These are phyloP conservation scores for Penicillium psychrofluorescens DNA, from an alignment of 495 filamentous ascomycete genomes.

Conservation along the genomic window DNA sequence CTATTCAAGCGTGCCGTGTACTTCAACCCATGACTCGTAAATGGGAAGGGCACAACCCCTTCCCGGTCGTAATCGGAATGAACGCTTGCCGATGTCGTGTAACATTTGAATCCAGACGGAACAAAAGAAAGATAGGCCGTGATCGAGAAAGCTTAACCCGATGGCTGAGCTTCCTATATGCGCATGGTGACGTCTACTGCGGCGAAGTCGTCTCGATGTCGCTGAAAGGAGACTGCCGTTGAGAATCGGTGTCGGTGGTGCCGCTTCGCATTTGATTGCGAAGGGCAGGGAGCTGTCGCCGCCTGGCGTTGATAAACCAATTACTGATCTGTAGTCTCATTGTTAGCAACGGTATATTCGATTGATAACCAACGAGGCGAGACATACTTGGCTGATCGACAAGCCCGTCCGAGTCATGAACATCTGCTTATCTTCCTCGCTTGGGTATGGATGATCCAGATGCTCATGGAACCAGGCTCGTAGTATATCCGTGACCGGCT, in stretches of 20 bases:
- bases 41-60: constrained; percentile 1
- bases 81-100: constrained; percentile 18
- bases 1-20: constrained; percentile 17
- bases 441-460: constrained; percentile 77
- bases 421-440: constrained; percentile 82
- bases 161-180: not conserved
- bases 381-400: constrained; percentile 66
- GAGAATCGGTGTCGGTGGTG: constrained; percentile 24
- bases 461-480: constrained; percentile 75
- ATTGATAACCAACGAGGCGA: no score
- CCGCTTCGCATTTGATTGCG: constrained; percentile 46
- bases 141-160: constrained; percentile 1
- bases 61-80: constrained; percentile 17
- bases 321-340: constrained; percentile 64
- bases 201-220: constrained; percentile 33
- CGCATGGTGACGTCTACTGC: constrained; percentile 5
- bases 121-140: constrained; percentile 12
- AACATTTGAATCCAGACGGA: constrained; percentile 5
- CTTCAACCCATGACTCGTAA: constrained; percentile 19
- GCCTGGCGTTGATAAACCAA: constrained; percentile 91
- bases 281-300: constrained; percentile 66
- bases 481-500: constrained; percentile 74
- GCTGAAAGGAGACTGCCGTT: constrained; percentile 36
- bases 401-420: constrained; percentile 70
- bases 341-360: no score